Percentiles rank a stretch among this genome's conserved stretches.
Conservation (phyloP, 1,284 basidiomycete genomes). For the Apiotrichum akiyoshidainum region DNA sequence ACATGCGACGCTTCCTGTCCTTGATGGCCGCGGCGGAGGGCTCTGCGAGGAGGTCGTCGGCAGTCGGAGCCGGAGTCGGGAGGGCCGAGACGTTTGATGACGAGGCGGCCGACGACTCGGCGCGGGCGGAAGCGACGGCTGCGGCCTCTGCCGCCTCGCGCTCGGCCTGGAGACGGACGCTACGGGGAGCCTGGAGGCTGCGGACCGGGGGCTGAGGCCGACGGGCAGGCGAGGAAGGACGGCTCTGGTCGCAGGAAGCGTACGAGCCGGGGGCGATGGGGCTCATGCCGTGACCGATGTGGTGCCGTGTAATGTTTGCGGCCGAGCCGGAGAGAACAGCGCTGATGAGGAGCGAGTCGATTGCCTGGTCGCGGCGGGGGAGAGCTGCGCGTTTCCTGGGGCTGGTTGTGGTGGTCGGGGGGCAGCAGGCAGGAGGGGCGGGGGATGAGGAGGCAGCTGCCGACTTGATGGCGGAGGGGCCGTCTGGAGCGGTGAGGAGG, state of each 20-base stretch:
- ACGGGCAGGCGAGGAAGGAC: constrained; percentile 33
- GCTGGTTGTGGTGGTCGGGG: constrained; percentile 9
- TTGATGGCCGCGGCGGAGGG: not conserved
- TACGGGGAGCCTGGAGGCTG: constrained; percentile 46
- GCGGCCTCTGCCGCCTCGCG: constrained; percentile 10
- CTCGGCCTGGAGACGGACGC: constrained; percentile 32
- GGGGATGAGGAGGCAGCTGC: not conserved
- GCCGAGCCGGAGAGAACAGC: constrained; percentile 48
- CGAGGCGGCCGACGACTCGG: constrained; percentile 2
- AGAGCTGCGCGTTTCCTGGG: constrained; percentile 14
- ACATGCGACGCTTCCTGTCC: constrained; percentile 39
- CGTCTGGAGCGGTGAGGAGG: constrained; percentile 36
- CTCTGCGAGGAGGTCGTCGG: not conserved
- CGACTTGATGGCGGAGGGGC: constrained; percentile 10
- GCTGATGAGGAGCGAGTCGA: constrained; percentile 48
- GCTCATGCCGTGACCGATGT: constrained; percentile 47
- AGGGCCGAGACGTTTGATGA: no score
- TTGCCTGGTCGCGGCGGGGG: constrained; percentile 19
- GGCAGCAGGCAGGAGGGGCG: not conserved
- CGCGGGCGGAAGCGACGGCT: not conserved
- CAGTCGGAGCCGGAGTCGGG: not conserved
- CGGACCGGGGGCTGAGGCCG: constrained; percentile 19
- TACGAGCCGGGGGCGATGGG: constrained; percentile 38
- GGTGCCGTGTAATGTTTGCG: constrained; percentile 44
- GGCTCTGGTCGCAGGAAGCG: constrained; percentile 44